Percentiles rank a stretch among this genome's conserved stretches.
Conservation (phyloP, 495 filamentous ascomycete species). For the Aspergillus taichungensis region DNA sequence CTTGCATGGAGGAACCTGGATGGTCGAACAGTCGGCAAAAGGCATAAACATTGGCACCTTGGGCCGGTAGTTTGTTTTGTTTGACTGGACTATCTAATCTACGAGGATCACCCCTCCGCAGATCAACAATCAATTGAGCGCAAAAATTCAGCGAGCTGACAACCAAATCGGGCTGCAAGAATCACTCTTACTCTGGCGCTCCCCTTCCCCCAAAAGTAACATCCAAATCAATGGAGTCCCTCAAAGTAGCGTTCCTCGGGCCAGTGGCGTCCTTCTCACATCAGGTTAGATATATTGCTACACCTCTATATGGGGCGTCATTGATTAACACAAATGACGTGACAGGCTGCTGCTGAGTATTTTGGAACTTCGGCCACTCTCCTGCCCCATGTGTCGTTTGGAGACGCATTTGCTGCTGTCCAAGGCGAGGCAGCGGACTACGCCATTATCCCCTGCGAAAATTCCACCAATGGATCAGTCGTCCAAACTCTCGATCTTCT, state of each 20-base stretch:
- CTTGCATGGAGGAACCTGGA: too few species aligned
- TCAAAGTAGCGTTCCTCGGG: constrained; percentile 71
- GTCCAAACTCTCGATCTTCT: constrained; percentile 81
- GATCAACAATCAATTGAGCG: background rate
- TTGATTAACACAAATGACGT: constrained; percentile 6
- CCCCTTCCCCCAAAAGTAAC: constrained; percentile 23
- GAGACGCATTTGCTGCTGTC: constrained; percentile 72
- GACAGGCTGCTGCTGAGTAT: constrained; percentile 56
- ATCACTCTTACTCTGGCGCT: constrained; percentile 52
- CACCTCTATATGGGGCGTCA: constrained; percentile 2
- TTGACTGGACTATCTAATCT: constrained; percentile 15
- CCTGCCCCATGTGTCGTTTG: constrained; percentile 45
- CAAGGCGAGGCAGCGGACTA: constrained; percentile 52
- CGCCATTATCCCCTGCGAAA: constrained; percentile 92
- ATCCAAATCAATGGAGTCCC: constrained; percentile 9
- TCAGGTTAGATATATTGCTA: constrained; percentile 51
- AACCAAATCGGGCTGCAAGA: constrained; percentile 3
- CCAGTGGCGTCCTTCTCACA: constrained; percentile 82
- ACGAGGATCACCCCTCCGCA: background rate
- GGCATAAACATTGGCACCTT: too few species aligned
- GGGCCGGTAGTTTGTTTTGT: constrained; percentile 25
- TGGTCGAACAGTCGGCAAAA: too few species aligned
- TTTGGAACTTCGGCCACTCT: constrained; percentile 50
- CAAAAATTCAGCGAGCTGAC: background rate
- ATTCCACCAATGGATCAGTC: constrained; percentile 88